phyloP scores from a whole-genome alignment of 305 asterid genomes.

The Ilex paraguariensis region DNA sequence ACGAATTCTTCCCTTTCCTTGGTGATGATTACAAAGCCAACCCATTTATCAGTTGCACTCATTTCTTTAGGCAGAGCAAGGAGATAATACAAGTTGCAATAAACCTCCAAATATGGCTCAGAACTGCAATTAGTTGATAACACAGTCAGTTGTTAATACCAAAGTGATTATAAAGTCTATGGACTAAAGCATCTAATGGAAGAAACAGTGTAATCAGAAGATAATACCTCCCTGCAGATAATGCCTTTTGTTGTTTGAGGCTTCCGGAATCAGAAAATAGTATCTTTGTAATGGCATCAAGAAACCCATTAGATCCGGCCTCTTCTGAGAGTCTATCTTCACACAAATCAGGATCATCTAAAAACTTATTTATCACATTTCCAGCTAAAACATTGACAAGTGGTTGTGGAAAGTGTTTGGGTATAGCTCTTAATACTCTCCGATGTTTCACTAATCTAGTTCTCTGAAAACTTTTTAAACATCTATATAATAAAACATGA shows the following conservation, averaged over 20 bases:
- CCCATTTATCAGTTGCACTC: conserved; percentile 98
- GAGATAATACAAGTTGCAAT: conserved; percentile 83
- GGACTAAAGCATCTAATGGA: conserved; percentile 10
- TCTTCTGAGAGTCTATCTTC: conserved; percentile 85
- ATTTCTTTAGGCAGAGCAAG: conserved; percentile 92
- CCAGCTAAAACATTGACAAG: conserved; percentile 72
- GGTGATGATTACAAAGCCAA: conserved; percentile 91
- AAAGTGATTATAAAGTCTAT: conserved; percentile 16
- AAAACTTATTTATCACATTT: conserved; percentile 88
- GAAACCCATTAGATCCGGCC: conserved; percentile 80
- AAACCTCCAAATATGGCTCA: conserved; percentile 80
- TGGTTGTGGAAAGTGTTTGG: conserved; percentile 91
- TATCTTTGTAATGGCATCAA: conserved; percentile 56
- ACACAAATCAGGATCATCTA: conserved; percentile 82
- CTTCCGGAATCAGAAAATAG: conserved; percentile 55
- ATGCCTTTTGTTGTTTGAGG: conserved; percentile 42
- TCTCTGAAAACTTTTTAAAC: conserved; percentile 48
- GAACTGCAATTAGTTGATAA: conserved; percentile 56
- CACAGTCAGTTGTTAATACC: conserved; percentile 12
- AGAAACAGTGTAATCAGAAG: conserved; percentile 5
- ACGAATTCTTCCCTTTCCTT: conserved; percentile 97
- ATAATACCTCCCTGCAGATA: conserved; percentile 57
- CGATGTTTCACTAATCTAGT: conserved; percentile 87
- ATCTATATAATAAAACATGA: no score
- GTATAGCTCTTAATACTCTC: conserved; percentile 90